These are phyloP conservation scores for Medicago lupulina DNA, from an alignment of 306 rosid genomes.

Conservation along the genomic window DNA sequence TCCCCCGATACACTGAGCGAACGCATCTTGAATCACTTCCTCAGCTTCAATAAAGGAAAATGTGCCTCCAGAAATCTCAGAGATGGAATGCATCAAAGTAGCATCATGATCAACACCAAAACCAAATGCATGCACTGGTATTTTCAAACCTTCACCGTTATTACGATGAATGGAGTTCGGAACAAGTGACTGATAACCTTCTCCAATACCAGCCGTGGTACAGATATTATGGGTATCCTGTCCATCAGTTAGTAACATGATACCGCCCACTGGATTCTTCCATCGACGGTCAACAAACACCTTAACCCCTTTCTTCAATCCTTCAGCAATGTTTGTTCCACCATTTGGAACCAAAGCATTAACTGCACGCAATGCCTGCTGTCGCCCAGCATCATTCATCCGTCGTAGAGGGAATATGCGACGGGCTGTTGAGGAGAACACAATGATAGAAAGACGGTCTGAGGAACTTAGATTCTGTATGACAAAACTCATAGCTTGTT, in stretches of 20 bases:
- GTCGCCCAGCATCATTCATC: slow-evolving; percentile 82
- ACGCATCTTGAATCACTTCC: slow-evolving; percentile 91
- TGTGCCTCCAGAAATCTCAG: slow-evolving; percentile 92
- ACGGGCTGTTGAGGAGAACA: slow-evolving; percentile 83
- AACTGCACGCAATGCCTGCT: slow-evolving; percentile 78
- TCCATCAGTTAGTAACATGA: slow-evolving; percentile 89
- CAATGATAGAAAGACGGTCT: slow-evolving; percentile 85
- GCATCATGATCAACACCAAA: slow-evolving; percentile 94
- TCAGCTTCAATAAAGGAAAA: slow-evolving; percentile 94
- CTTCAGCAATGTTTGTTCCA: slow-evolving; percentile 90
- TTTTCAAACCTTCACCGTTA: slow-evolving; percentile 58
- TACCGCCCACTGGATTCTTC: slow-evolving; percentile 91
- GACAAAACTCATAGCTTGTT: slow-evolving; percentile 94
- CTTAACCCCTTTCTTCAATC: slow-evolving; percentile 79
- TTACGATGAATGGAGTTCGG: slow-evolving; percentile 62
- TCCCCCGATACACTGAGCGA: slow-evolving; percentile 98
- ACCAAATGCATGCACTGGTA: slow-evolving; percentile 94
- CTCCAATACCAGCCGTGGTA: slow-evolving; percentile 43
- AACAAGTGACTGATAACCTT: slow-evolving; percentile 65
- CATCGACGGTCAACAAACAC: slow-evolving; percentile 78
- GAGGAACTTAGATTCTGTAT: slow-evolving; percentile 83
- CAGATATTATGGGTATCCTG: slow-evolving; percentile 71
- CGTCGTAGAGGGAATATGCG: slow-evolving; percentile 84
- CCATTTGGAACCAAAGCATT: slow-evolving; percentile 73
- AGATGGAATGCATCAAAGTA: slow-evolving; percentile 74